These are phyloP conservation scores for Xylaria sp. DNA, from an alignment of 2,329 filamentous ascomycete genomes.

Conservation along the genomic window DNA sequence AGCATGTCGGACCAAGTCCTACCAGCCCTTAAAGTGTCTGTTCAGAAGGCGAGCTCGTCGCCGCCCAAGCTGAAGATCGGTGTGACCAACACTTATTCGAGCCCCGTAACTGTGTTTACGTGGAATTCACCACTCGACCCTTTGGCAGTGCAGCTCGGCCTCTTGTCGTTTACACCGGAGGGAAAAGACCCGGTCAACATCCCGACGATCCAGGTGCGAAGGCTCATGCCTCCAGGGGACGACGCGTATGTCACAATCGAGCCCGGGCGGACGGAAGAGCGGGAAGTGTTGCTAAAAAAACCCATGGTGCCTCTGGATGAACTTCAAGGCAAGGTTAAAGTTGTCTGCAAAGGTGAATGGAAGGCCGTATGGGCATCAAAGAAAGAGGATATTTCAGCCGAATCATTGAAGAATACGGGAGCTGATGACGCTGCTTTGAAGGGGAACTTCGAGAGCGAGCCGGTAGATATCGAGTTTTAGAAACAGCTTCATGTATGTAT, in stretches of 20 bases:
- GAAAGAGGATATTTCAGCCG: conserved; percentile 39
- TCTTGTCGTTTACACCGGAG: conserved; percentile 53
- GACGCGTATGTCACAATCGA: conserved; percentile 54
- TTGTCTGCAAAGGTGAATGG: conserved; percentile 54
- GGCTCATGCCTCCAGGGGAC: conserved; percentile 54
- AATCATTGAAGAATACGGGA: conserved; percentile 39
- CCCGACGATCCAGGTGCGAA: conserved; percentile 51
- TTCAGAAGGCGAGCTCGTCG: conserved; percentile 43
- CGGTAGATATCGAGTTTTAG: conserved; percentile 40
- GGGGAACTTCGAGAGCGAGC: conserved; percentile 43
- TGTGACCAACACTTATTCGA: conserved; percentile 54
- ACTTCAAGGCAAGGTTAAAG: conserved; percentile 48
- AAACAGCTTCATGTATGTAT: background rate
- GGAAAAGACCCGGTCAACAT: conserved; percentile 50
- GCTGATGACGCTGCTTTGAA: conserved; percentile 39
- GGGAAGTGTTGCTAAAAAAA: conserved; percentile 52
- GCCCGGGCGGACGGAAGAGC: conserved; percentile 50
- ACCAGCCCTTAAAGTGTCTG: conserved; percentile 45
- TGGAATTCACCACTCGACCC: conserved; percentile 60
- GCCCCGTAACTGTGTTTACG: conserved; percentile 54
- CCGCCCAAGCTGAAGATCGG: conserved; percentile 51
- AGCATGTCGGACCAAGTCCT: conserved; percentile 40
- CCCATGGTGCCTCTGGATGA: conserved; percentile 50
- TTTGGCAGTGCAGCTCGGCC: conserved; percentile 54
- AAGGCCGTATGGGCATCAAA: conserved; percentile 50